Evolutionary conservation across 352 stramenopile genomes (phyloP).

Genomic region (Globisporangium cystogenes): DNA sequence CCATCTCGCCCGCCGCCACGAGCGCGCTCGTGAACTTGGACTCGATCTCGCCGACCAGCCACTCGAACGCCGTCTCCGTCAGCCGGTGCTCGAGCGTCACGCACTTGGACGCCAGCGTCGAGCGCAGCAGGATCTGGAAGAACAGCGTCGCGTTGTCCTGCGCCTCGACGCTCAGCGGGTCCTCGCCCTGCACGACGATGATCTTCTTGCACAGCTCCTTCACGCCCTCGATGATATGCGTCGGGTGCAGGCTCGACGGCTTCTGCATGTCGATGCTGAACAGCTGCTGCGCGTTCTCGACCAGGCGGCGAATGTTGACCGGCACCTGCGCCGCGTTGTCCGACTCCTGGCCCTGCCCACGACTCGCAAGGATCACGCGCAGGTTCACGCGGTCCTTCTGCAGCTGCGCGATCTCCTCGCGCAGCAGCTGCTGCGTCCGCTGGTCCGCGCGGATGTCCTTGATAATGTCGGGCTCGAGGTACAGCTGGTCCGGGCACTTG

Average conservation of each 20-base stretch:
- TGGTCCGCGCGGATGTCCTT: slow-evolving; percentile 92
- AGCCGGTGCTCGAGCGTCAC: slow-evolving; percentile 95
- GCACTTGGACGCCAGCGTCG: slow-evolving; percentile 94
- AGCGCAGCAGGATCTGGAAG: slow-evolving; percentile 97
- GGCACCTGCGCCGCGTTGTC: slow-evolving; percentile 89
- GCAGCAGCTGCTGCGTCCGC: slow-evolving; percentile 90
- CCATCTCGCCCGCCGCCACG: slow-evolving; percentile 97
- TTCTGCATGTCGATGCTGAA: slow-evolving; percentile 92
- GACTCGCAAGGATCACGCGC: slow-evolving; percentile 93
- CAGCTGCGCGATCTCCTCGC: slow-evolving; percentile 92
- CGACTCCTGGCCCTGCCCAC: slow-evolving; percentile 91
- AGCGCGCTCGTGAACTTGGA: slow-evolving; percentile 95
- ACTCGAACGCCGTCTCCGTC: slow-evolving; percentile 95
- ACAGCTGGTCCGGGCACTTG: slow-evolving; percentile 80
- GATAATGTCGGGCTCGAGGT: slow-evolving; percentile 82
- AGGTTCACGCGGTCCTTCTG: slow-evolving; percentile 94
- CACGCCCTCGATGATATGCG: slow-evolving; percentile 87
- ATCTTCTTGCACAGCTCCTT: slow-evolving; percentile 93
- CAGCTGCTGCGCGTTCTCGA: slow-evolving; percentile 96
- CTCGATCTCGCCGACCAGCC: slow-evolving; percentile 95
- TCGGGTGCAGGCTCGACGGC: slow-evolving; percentile 91
- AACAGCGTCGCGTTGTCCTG: slow-evolving; percentile 98
- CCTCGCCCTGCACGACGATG: slow-evolving; percentile 94
- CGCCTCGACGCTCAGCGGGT: slow-evolving; percentile 93
- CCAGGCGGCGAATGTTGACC: slow-evolving; percentile 92